phyloP scores from a whole-genome alignment of 2,329 filamentous ascomycete species.

The Diaporthe citriasiana region DNA sequence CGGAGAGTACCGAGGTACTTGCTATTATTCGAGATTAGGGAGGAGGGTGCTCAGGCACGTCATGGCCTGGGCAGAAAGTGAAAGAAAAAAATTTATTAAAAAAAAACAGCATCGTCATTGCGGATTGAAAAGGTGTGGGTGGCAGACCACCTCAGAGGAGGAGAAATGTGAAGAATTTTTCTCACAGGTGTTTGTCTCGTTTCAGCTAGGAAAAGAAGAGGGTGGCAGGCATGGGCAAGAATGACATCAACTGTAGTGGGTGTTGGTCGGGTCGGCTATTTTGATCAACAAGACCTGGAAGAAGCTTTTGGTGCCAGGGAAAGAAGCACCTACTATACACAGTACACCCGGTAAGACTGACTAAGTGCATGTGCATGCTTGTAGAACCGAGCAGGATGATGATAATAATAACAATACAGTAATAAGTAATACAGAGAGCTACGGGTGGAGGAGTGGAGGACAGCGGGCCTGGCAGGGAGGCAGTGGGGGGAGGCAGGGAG shows the following conservation, averaged over 20 bases:
- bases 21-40: too few species aligned
- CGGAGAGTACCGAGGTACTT: too few species aligned
- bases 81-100: background rate
- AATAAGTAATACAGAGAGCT: background rate
- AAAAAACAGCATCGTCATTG: constrained; percentile 5
- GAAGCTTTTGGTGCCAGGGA: constrained; percentile 1
- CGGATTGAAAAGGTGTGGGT: constrained; percentile 2
- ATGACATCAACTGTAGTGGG: constrained; percentile 15
- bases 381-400: background rate
- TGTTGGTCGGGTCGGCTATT: background rate
- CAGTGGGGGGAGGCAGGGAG: constrained; percentile 1
- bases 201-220: constrained; percentile 25
- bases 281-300: background rate
- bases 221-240: background rate
- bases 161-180: constrained; percentile 24
- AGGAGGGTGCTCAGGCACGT: background rate
- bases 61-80: constrained; percentile 3
- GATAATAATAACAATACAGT: background rate
- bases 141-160: constrained; percentile 16
- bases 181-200: background rate
- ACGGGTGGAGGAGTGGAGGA: background rate
- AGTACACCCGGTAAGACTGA: constrained; percentile 9
- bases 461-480: background rate
- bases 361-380: constrained; percentile 16
- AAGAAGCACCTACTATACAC: constrained; percentile 9